Conservation (phyloP, 371 early-diverging fungal species). For the Saksenaea oblongispora region DNA sequence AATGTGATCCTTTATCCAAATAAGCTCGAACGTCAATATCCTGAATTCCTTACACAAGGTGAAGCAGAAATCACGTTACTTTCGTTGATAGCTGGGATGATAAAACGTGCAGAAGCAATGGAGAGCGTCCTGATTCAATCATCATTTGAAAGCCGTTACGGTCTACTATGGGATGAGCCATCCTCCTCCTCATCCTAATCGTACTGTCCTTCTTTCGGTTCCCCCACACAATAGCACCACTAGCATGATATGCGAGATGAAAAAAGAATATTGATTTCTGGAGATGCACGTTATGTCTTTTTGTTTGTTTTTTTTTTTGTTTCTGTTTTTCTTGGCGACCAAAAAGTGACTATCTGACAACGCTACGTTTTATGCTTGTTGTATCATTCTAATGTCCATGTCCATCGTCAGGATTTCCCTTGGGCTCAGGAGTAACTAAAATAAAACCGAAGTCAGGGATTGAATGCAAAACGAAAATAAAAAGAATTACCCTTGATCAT, state of each 20-base stretch:
- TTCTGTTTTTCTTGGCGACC: background rate
- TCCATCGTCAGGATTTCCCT: constrained; percentile 45
- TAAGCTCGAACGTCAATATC: constrained; percentile 10
- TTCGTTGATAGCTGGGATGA: background rate
- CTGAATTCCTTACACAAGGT: constrained; percentile 2
- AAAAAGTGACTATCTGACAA: background rate
- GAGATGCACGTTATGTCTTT: constrained; percentile 1
- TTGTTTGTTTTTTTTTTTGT: background rate
- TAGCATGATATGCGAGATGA: background rate
- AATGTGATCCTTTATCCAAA: constrained; percentile 5
- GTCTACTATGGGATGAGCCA: constrained; percentile 3
- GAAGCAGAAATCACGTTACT: constrained; percentile 11
- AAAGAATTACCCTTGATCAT: constrained; percentile 80
- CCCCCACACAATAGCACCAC: background rate
- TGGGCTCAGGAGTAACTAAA: constrained; percentile 47
- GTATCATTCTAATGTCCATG: constrained; percentile 47
- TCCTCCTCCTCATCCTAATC: background rate
- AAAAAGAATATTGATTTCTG: background rate
- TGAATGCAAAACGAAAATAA: background rate
- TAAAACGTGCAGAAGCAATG: background rate
- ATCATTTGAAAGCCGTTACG: constrained; percentile 15
- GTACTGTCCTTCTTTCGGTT: background rate
- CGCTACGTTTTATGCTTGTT: background rate
- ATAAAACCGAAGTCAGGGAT: background rate
- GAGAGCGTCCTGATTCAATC: constrained; percentile 1